Percentiles rank a stretch among this genome's conserved stretches.
These are phyloP conservation scores for Leishmania arabica DNA, from an alignment of 208 protist species.

Conservation along the genomic window DNA sequence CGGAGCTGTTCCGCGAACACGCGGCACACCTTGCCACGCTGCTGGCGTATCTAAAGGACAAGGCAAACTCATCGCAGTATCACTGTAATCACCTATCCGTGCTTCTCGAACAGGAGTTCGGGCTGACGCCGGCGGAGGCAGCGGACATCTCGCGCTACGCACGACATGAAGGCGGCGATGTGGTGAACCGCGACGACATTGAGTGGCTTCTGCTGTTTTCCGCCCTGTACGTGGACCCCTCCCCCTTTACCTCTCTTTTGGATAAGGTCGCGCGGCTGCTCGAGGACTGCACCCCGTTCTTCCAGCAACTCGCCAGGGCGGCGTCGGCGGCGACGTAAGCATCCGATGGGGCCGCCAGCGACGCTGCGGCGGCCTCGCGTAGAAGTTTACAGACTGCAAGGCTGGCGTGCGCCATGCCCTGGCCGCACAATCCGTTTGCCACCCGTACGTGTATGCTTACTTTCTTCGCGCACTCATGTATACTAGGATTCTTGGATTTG, in stretches of 20 bases:
- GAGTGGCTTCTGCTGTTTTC: conserved; percentile 56
- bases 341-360: not conserved
- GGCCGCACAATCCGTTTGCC: not conserved
- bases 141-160: conserved; percentile 45
- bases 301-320: conserved; percentile 14
- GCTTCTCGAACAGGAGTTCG: conserved; percentile 49
- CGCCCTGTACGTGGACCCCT: conserved; percentile 58
- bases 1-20: conserved; percentile 45
- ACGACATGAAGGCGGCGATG: conserved; percentile 25
- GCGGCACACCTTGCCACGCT: conserved; percentile 35
- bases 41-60: conserved; percentile 49
- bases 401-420: not conserved
- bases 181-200: conserved; percentile 52
- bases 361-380: not conserved
- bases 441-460: not conserved
- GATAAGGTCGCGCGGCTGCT: conserved; percentile 66
- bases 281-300: conserved; percentile 30
- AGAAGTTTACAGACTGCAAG: not conserved
- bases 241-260: conserved; percentile 55
- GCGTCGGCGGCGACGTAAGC: not conserved
- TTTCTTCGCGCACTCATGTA: conserved; percentile 23
- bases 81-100: conserved; percentile 34
- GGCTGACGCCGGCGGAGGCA: conserved; percentile 41
- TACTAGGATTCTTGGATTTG: not conserved
- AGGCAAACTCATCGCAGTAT: conserved; percentile 35